Evolutionary conservation across 139 green algal genomes (phyloP), one percentile per base, ranked within the genome.

Genomic region (Chlamydomonas incerta): DNA sequence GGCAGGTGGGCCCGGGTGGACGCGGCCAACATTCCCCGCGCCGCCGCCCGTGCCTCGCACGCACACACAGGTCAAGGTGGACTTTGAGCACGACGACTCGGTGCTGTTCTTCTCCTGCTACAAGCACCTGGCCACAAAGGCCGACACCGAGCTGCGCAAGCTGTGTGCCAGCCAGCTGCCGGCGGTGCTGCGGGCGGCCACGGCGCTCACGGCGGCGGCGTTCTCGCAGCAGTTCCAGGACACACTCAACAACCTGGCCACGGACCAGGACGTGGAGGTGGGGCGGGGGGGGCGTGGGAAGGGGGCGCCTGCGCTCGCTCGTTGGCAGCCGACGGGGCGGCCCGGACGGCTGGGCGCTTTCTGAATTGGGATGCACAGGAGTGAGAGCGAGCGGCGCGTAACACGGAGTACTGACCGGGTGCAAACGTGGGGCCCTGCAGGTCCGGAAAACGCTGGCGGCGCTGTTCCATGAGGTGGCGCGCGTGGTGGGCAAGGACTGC

Each of bases 191-290:
- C 83, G 76, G 2, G 73, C 92, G 0, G 84, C 83, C 8, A 81
- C 77, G 15, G 66, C 66, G 21, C 62, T 83, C 17, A 29, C 73
- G 15, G 41, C 83, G 14, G 29, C 57, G 17, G 88, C 80, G n/a
- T 93, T 91, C 75, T 46, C 68, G 17, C 69, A 77, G 3, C 90
- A 93, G 63, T 88, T 93, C 66, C 86, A 89, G 52, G 90, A 95
- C 73, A 91, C 89, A 0, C 68, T 95, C n/a, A 67, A 73, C 60
- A 77, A 35, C 37, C 72, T 94, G 57, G 80, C 81, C 0, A 47
- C 63, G 6, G 92, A 95, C 47, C 65, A 52, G 1, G 86, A 91
- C 41, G 70, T 72, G 63, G 81, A 91, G 55, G 41, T 50, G 41
- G 41, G 41, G 8, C 41, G 5, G 41, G 41, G 41, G 41, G 41